phyloP scores from a whole-genome alignment of 2,329 filamentous ascomycete species.

The Pseudogymnoascus sp. region DNA sequence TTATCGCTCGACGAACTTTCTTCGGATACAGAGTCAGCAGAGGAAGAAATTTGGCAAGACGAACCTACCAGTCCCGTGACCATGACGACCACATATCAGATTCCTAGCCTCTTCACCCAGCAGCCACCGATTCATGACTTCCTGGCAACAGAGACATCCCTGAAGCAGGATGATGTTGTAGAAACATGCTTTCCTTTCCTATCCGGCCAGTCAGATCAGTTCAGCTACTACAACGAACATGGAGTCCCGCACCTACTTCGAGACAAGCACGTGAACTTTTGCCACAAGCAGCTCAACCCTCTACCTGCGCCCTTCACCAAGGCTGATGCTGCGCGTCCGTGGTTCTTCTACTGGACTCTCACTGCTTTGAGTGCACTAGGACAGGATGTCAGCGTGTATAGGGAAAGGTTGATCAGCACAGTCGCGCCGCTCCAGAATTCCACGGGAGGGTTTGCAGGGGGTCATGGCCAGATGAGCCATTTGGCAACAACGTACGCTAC shows the following conservation, averaged over 20 bases:
- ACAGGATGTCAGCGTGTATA: slow-evolving; percentile 60
- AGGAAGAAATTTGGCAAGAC: slow-evolving; percentile 9
- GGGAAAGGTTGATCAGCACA: slow-evolving; percentile 63
- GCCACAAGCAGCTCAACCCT: slow-evolving; percentile 48
- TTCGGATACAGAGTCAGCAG: background rate
- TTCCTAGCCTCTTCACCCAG: slow-evolving; percentile 51
- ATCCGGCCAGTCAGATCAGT: slow-evolving; percentile 39
- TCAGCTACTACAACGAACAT: slow-evolving; percentile 53
- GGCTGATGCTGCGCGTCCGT: slow-evolving; percentile 82
- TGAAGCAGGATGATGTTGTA: slow-evolving; percentile 60
- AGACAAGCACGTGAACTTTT: slow-evolving; percentile 52
- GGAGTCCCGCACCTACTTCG: slow-evolving; percentile 71
- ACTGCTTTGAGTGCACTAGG: slow-evolving; percentile 68
- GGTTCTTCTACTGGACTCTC: slow-evolving; percentile 91
- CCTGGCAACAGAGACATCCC: slow-evolving; percentile 60
- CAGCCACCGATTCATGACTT: slow-evolving; percentile 57
- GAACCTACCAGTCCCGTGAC: slow-evolving; percentile 8
- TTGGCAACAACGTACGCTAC: slow-evolving; percentile 83
- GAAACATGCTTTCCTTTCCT: slow-evolving; percentile 63
- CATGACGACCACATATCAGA: slow-evolving; percentile 13
- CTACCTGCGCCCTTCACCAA: slow-evolving; percentile 64
- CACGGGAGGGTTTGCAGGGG: slow-evolving; percentile 82
- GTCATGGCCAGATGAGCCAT: slow-evolving; percentile 85
- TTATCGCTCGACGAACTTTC: background rate
- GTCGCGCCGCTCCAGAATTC: slow-evolving; percentile 75